Evolutionary conservation across 1,284 basidiomycete species (phyloP).

Genomic region (Clitocybe nebularis): DNA sequence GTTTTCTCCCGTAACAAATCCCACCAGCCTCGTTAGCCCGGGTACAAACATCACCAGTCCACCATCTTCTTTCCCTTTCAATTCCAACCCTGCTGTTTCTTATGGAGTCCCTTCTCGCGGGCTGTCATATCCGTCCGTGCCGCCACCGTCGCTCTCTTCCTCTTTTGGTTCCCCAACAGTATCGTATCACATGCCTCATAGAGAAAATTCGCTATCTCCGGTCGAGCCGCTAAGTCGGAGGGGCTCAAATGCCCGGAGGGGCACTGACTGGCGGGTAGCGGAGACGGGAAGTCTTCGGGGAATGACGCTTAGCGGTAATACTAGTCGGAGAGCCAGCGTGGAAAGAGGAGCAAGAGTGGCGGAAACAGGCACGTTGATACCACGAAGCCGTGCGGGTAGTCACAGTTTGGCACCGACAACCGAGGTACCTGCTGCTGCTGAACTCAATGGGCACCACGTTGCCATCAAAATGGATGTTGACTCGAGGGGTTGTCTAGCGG

Average conservation of each 20-base stretch:
- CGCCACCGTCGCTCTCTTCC: constrained; percentile 63
- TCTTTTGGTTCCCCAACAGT: constrained; percentile 62
- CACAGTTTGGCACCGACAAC: constrained; percentile 29
- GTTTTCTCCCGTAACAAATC: constrained; percentile 53
- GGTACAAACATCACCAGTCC: constrained; percentile 65
- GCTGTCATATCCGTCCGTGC: constrained; percentile 62
- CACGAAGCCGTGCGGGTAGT: constrained; percentile 47
- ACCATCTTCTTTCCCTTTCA: constrained; percentile 53
- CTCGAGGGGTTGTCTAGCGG: constrained; percentile 1
- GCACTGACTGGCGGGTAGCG: constrained; percentile 36
- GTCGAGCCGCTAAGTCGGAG: constrained; percentile 49
- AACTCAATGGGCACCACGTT: constrained; percentile 6
- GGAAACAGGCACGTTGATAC: constrained; percentile 55
- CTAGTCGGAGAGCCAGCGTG: constrained; percentile 52
- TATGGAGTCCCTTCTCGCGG: constrained; percentile 26
- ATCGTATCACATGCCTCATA: constrained; percentile 40
- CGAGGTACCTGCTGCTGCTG: constrained; percentile 22
- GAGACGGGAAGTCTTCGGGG: constrained; percentile 38
- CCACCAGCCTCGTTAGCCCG: constrained; percentile 51
- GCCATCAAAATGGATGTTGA: constrained; percentile 3
- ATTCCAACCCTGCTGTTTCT: constrained; percentile 32
- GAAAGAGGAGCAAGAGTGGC: constrained; percentile 62
- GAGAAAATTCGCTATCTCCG: constrained; percentile 43
- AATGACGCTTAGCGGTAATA: constrained; percentile 32
- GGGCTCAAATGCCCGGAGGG: constrained; percentile 41